Evolutionary conservation across 31 red algal genomes (phyloP).

Genomic region (Porphyra umbilicalis): DNA sequence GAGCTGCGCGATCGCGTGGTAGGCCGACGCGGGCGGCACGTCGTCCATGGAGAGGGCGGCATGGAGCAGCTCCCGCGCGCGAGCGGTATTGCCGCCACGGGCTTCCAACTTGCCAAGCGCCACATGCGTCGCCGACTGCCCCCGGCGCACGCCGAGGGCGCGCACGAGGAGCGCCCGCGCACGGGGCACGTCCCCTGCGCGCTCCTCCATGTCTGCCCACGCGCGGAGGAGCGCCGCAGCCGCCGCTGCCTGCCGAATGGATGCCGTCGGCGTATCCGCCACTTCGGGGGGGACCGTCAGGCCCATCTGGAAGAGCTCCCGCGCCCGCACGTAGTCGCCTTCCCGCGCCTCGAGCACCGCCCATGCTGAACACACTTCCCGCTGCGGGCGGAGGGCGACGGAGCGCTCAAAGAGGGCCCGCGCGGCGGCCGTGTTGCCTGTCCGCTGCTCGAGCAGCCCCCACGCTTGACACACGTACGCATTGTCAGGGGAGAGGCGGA

Average conservation of each 20-base stretch:
- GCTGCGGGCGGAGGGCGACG: constrained; percentile 21
- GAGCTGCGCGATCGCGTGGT: constrained; percentile 81
- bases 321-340: constrained; percentile 45
- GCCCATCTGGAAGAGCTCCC: constrained; percentile 69
- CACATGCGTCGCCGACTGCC: constrained; percentile 44
- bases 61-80: constrained; percentile 44
- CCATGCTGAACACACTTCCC: constrained; percentile 79
- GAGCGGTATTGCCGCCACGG: constrained; percentile 28
- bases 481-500: constrained; percentile 68
- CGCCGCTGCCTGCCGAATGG: background rate
- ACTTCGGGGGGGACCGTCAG: constrained; percentile 5
- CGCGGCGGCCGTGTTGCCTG: constrained; percentile 66
- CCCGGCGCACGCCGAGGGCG: constrained; percentile 47
- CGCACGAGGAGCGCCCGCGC: constrained; percentile 55
- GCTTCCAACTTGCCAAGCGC: constrained; percentile 67
- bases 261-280: background rate
- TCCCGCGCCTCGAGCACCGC: constrained; percentile 77
- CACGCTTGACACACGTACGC: constrained; percentile 94
- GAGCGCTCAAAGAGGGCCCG: constrained; percentile 59
- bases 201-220: constrained; percentile 78
- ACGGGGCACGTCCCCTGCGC: constrained; percentile 41
- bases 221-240: constrained; percentile 23
- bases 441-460: constrained; percentile 85
- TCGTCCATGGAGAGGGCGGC: constrained; percentile 27
- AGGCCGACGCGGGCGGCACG: constrained; percentile 44